Conservation (phyloP, 257 asterid species). For the Lycium barbarum region DNA sequence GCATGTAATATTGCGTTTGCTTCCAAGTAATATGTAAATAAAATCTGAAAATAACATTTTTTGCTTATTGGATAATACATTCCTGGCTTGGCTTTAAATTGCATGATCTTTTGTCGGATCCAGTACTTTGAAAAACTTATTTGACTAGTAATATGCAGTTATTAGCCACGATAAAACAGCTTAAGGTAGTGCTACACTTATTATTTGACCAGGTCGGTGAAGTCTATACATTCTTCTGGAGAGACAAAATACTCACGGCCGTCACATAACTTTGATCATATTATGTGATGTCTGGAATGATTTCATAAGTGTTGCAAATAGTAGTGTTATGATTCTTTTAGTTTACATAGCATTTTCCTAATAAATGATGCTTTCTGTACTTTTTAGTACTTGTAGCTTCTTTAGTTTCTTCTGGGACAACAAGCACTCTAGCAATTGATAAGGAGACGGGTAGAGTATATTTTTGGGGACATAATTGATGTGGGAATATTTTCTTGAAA, state of each 20-base stretch:
- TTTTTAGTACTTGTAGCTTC: slow-evolving; percentile 5
- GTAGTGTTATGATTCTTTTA: slow-evolving; percentile 5
- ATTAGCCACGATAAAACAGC: neutral
- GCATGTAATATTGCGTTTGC: neutral
- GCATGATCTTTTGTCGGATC: slow-evolving; percentile 5
- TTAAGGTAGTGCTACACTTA: neutral
- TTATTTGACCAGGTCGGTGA: slow-evolving; percentile 17
- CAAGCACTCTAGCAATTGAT: slow-evolving; percentile 1
- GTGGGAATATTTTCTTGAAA: too few relatives aligned
- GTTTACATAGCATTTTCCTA: neutral
- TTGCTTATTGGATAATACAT: neutral
- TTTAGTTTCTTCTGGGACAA: neutral
- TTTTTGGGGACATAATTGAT: too few relatives aligned
- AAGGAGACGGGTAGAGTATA: neutral
- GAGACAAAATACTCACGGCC: slow-evolving; percentile 12
- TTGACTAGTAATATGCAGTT: slow-evolving; percentile 14
- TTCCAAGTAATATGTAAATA: neutral
- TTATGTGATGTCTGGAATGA: neutral
- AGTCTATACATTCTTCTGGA: slow-evolving; percentile 10
- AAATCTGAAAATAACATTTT: neutral
- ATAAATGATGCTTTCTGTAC: neutral
- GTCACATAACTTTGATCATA: slow-evolving; percentile 11
- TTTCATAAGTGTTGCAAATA: neutral
- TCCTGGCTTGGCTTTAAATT: slow-evolving; percentile 6
- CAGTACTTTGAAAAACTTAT: slow-evolving; percentile 22